Percentiles rank a stretch among this genome's conserved stretches.
phyloP scores from a whole-genome alignment of 2,329 filamentous ascomycete genomes.

The Clonostachys rosea region DNA sequence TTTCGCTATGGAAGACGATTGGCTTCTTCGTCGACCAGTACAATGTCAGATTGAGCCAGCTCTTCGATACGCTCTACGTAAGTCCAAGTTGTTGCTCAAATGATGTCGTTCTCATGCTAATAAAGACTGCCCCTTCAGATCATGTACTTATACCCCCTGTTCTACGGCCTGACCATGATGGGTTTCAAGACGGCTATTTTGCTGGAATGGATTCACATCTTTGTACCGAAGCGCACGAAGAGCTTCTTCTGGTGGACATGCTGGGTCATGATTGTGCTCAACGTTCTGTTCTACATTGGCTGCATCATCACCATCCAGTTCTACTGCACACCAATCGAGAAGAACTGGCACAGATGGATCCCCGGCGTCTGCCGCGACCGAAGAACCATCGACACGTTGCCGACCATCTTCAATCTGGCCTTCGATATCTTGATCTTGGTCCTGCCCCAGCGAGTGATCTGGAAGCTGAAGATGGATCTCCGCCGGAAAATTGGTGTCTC shows the following conservation, averaged over 20 bases:
- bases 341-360: no score
- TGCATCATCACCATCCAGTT: conserved; percentile 3
- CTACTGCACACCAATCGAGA: conserved; percentile 10
- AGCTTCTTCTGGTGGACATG: conserved; percentile 14
- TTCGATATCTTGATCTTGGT: conserved; percentile 17
- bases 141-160: no score
- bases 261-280: conserved; percentile 7
- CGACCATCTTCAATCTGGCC: no score
- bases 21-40: background rate
- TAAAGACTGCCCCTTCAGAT: no score
- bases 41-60: background rate
- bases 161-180: no score
- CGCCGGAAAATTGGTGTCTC: conserved; percentile 18
- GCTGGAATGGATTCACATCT: conserved; percentile 7
- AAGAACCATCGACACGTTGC: no score
- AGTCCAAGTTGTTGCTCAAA: background rate
- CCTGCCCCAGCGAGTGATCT: conserved; percentile 18
- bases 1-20: background rate
- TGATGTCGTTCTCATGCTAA: no score
- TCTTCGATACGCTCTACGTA: background rate
- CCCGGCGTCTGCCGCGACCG: no score
- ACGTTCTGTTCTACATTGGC: conserved; percentile 5
- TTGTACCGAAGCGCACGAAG: conserved; percentile 4
- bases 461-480: conserved; percentile 16
- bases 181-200: conserved; percentile 6